phyloP scores from a whole-genome alignment of 768 basidiomycete genomes.

The Trametes maxima region DNA sequence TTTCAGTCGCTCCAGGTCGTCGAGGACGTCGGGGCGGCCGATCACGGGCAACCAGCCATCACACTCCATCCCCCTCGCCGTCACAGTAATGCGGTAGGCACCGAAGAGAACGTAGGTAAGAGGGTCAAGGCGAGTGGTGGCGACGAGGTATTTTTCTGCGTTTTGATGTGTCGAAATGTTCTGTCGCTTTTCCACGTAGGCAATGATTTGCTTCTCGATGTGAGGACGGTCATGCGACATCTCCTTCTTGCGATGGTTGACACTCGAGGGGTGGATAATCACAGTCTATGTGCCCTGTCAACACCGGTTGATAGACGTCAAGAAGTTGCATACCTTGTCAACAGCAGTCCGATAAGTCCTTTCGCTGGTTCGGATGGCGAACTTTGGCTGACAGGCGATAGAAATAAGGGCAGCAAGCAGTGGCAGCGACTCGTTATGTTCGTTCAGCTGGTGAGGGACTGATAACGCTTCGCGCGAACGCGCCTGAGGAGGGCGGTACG shows the following conservation, averaged over 20 bases:
- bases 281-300: constrained; percentile 49
- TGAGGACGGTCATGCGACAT: constrained; percentile 32
- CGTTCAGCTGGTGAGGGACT: constrained; percentile 70
- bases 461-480: constrained; percentile 36
- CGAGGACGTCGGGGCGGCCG: constrained; percentile 65
- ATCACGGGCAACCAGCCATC: constrained; percentile 90
- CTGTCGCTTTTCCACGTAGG: constrained; percentile 82
- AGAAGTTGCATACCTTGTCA: constrained; percentile 67
- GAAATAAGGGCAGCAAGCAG: constrained; percentile 83
- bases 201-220: constrained; percentile 67
- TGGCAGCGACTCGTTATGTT: constrained; percentile 72
- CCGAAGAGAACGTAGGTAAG: constrained; percentile 92
- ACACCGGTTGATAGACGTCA: neutral
- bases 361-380: constrained; percentile 75
- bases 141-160: constrained; percentile 71
- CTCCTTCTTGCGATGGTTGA: constrained; percentile 72
- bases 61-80: constrained; percentile 75
- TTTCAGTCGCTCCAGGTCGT: constrained; percentile 84
- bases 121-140: constrained; percentile 83
- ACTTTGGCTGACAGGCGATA: constrained; percentile 87
- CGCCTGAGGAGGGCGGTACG: constrained; percentile 26
- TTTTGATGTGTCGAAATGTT: constrained; percentile 57
- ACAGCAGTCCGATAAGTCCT: constrained; percentile 70
- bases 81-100: constrained; percentile 73
- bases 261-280: constrained; percentile 84